Conservation (phyloP, 768 basidiomycete genomes). For the Boletus reticuloceps region DNA sequence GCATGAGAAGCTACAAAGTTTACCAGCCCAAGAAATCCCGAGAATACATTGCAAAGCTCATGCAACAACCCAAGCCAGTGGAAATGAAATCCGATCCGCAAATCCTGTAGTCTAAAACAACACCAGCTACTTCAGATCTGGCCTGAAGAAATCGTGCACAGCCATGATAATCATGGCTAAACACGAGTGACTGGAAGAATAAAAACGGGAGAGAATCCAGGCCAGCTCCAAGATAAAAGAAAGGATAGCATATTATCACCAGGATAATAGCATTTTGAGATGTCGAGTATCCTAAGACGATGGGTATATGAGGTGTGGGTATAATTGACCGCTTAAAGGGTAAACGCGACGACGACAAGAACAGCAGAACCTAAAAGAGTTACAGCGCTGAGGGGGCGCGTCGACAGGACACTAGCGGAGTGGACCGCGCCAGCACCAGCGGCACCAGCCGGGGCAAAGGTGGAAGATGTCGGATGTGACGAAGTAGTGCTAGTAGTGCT, state of each 20-base stretch:
- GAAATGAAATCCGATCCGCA: slow-evolving; percentile 3
- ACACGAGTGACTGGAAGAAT: background rate
- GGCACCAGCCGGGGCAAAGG: slow-evolving; percentile 28
- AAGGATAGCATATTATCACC: slow-evolving; percentile 16
- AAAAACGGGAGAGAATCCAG: slow-evolving; percentile 1
- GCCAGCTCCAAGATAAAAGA: slow-evolving; percentile 10
- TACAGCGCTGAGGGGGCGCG: slow-evolving; percentile 18
- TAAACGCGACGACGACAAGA: slow-evolving; percentile 22
- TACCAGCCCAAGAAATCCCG: slow-evolving; percentile 15
- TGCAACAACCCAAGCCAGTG: slow-evolving; percentile 14
- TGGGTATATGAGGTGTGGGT: slow-evolving; percentile 31
- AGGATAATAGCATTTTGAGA: slow-evolving; percentile 19
- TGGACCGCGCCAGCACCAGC: slow-evolving; percentile 32
- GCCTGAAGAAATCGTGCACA: slow-evolving; percentile 2
- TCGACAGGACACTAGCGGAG: slow-evolving; percentile 25
- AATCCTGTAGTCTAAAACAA: slow-evolving; percentile 5
- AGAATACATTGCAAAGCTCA: slow-evolving; percentile 3
- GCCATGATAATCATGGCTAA: slow-evolving; percentile 15
- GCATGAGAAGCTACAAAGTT: slow-evolving; percentile 3
- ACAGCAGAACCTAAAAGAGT: slow-evolving; percentile 22
- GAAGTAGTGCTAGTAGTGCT: background rate
- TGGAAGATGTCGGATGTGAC: slow-evolving; percentile 13
- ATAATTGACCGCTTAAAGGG: slow-evolving; percentile 17
- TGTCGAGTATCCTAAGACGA: slow-evolving; percentile 37
- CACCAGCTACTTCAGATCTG: slow-evolving; percentile 8